Conservation (phyloP, 1,284 basidiomycete species). For the Boletus hoseneyae region DNA sequence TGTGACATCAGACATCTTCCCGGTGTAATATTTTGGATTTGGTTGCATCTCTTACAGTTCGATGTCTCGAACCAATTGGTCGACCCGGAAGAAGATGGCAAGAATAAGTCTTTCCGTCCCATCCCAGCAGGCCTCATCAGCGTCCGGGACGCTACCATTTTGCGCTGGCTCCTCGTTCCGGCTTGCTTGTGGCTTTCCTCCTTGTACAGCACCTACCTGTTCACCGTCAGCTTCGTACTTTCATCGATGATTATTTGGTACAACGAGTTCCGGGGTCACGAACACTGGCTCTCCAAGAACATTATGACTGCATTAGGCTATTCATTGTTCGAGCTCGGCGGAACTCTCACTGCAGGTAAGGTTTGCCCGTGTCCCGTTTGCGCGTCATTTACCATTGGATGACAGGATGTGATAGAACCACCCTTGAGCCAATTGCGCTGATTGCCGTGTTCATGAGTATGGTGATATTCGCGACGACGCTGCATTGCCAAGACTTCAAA, state of each 20-base stretch:
- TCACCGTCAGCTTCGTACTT: slow-evolving; percentile 34
- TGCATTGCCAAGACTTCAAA: slow-evolving; percentile 42
- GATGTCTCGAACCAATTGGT: slow-evolving; percentile 44
- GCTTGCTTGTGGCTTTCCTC: slow-evolving; percentile 34
- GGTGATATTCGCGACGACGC: slow-evolving; percentile 35
- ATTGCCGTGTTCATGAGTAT: slow-evolving; percentile 25
- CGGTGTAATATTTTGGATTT: slow-evolving; percentile 40
- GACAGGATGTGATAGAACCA: slow-evolving; percentile 26
- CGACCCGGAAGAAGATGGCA: slow-evolving; percentile 37
- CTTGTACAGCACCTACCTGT: slow-evolving; percentile 30
- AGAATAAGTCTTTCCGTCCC: slow-evolving; percentile 42
- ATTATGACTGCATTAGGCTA: slow-evolving; percentile 33
- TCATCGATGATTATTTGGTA: slow-evolving; percentile 34
- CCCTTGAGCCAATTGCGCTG: slow-evolving; percentile 27
- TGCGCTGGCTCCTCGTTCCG: slow-evolving; percentile 40
- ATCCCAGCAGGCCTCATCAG: slow-evolving; percentile 40
- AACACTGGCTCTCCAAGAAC: slow-evolving; percentile 35
- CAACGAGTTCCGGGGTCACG: slow-evolving; percentile 35
- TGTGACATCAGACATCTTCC: slow-evolving; percentile 21
- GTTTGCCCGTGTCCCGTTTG: not conserved
- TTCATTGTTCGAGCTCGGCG: slow-evolving; percentile 33
- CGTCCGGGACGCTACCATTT: slow-evolving; percentile 27
- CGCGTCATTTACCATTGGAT: not conserved
- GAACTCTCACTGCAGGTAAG: slow-evolving; percentile 30
- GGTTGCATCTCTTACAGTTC: slow-evolving; percentile 45